These are phyloP conservation scores for Yamadazyma oceani DNA, from an alignment of 1,139 yeast genomes.

Conservation along the genomic window DNA sequence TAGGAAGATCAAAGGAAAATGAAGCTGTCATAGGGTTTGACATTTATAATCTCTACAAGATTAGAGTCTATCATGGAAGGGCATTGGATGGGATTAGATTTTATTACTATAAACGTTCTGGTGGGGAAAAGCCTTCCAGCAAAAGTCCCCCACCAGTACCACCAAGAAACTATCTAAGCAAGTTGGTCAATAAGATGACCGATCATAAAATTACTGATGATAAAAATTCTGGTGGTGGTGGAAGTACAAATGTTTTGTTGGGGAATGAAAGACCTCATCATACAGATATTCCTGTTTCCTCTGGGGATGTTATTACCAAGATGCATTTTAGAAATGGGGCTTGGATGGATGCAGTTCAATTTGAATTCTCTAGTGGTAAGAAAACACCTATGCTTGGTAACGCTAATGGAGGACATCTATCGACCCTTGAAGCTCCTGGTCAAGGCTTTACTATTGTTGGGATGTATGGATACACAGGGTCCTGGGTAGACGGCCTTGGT, in stretches of 20 bases:
- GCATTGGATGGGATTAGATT: slow-evolving; percentile 74
- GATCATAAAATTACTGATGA: background rate
- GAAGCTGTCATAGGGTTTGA: slow-evolving; percentile 32
- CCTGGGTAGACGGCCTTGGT: slow-evolving; percentile 78
- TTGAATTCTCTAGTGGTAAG: slow-evolving; percentile 55
- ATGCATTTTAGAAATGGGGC: slow-evolving; percentile 71
- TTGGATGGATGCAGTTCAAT: slow-evolving; percentile 88
- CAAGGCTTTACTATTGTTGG: slow-evolving; percentile 60
- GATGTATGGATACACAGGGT: slow-evolving; percentile 61
- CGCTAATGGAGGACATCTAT: slow-evolving; percentile 64
- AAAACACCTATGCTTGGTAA: slow-evolving; percentile 59
- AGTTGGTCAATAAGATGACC: slow-evolving; percentile 23
- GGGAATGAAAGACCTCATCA: slow-evolving; percentile 65
- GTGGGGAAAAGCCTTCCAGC: slow-evolving; percentile 9
- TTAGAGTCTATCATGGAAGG: slow-evolving; percentile 66
- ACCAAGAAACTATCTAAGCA: slow-evolving; percentile 43
- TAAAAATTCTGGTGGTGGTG: slow-evolving; percentile 4
- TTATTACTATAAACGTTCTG: slow-evolving; percentile 16
- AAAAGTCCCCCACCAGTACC: slow-evolving; percentile 42
- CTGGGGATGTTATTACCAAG: slow-evolving; percentile 60
- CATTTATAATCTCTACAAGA: slow-evolving; percentile 33
- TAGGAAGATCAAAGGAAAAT: slow-evolving; percentile 35
- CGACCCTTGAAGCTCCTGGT: slow-evolving; percentile 58
- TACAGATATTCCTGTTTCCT: slow-evolving; percentile 54
- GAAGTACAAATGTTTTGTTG: slow-evolving; percentile 33